Evolutionary conservation across 805 yeast species (phyloP), one percentile per base, ranked within the genome.

Genomic region (Wickerhamomyces xylosicus): DNA sequence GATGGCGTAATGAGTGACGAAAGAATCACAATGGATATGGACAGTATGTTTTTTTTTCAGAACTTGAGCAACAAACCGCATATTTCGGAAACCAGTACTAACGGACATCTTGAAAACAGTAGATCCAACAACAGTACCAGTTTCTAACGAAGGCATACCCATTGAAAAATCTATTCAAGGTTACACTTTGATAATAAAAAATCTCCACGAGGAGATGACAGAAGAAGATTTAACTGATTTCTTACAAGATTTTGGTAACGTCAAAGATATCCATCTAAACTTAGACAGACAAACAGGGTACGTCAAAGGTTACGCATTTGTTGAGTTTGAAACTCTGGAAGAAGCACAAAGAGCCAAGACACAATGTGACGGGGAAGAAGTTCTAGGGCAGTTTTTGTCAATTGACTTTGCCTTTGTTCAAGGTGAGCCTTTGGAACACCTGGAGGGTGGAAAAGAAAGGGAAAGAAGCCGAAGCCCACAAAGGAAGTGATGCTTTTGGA

Each of bases 161-260:
- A 33, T 36, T 2, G 31, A 21, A 14, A 34, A 36, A n/a, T 49
- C 50, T 3, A 32, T 49, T 1, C 71, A 66, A 43, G 74, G 72
- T 13, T 68, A 66, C 55, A 59, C 67, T 6, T 20, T 69, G 2
- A 49, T 67, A 3, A 64, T 57, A 6, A 53, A 62, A 0, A 64
- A 64, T 29, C 37, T 69, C 15, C 71, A 69, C 39, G 69, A 65
- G 29, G 74, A 69, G 47, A 63, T 66, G 2, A 47, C 67, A 8
- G 74, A 69, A 37, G 73, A 67, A 36, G 70, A 65, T 21, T 41
- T 67, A 1, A 42, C 43, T 4, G 73, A 69, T 44, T 50, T 54
- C 27, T 65, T 68, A 43, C 54, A 62, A 27, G 72, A 68, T 19
- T 65, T 46, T 38, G 72, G 71, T 2, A 49, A 42, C 11, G 59